Conservation (phyloP, 768 basidiomycete genomes). For the Hericium erinaceus region DNA sequence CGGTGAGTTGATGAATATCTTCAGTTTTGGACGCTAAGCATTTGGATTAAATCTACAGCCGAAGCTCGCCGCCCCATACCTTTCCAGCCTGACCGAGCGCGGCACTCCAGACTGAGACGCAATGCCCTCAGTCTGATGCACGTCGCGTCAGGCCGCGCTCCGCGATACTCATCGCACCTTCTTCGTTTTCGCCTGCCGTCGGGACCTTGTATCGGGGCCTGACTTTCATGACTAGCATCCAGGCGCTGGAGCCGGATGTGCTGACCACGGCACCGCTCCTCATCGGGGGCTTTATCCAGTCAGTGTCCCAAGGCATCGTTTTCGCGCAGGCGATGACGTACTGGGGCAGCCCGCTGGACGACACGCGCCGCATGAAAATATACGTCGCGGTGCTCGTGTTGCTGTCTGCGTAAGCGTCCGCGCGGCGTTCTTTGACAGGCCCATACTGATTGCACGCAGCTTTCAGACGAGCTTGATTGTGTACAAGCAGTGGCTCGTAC, state of each 20-base stretch:
- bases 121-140: too few species aligned
- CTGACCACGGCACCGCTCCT: constrained; percentile 30
- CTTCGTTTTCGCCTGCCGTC: too few species aligned
- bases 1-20: too few species aligned
- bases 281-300: constrained; percentile 36
- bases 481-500: constrained; percentile 21
- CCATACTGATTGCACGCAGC: constrained; percentile 4
- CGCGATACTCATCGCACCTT: too few species aligned
- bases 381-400: constrained; percentile 33
- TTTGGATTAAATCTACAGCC: too few species aligned
- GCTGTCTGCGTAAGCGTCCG: constrained; percentile 32
- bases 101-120: too few species aligned
- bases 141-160: too few species aligned
- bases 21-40: too few species aligned
- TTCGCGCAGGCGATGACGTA: constrained; percentile 20
- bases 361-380: constrained; percentile 31
- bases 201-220: too few species aligned
- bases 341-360: constrained; percentile 34
- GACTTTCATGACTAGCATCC: neutral
- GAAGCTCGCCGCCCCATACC: too few species aligned
- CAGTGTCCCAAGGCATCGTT: constrained; percentile 31
- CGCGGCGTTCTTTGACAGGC: neutral
- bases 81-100: too few species aligned
- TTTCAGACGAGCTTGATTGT: constrained; percentile 18
- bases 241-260: constrained; percentile 4